phyloP scores from a whole-genome alignment of 23 red algal genomes.

The Chondrus crispus region DNA sequence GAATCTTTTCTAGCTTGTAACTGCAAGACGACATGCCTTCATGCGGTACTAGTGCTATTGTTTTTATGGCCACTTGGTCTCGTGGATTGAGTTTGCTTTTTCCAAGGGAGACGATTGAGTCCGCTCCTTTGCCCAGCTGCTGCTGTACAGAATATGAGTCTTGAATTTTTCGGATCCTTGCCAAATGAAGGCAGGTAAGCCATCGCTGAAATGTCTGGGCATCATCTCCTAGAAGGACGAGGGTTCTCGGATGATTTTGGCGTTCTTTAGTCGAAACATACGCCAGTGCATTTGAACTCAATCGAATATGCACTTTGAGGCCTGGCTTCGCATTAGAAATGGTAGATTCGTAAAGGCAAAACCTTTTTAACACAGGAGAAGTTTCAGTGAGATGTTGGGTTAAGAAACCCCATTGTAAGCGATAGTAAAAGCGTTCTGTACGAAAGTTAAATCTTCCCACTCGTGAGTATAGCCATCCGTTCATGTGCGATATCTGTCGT shows the following conservation, averaged over 20 bases:
- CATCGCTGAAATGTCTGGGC: slow-evolving; percentile 2
- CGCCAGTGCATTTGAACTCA: slow-evolving; percentile 14
- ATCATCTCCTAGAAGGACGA: slow-evolving; percentile 6
- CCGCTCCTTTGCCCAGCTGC: slow-evolving; percentile 7
- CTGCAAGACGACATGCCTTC: no score
- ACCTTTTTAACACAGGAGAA: slow-evolving; percentile 10
- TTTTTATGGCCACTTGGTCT: no score
- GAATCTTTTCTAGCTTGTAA: background rate
- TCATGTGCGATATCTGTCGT: background rate
- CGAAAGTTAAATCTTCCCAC: background rate
- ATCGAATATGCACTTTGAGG: slow-evolving; percentile 9
- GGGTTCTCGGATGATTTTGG: background rate
- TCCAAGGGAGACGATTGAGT: slow-evolving; percentile 12
- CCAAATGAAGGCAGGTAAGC: slow-evolving; percentile 27
- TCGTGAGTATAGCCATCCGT: slow-evolving; percentile 35
- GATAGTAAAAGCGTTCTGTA: slow-evolving; percentile 26
- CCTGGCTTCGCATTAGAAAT: background rate
- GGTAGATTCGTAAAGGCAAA: slow-evolving; percentile 16
- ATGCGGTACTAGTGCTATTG: no score
- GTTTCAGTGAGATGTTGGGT: slow-evolving; percentile 46
- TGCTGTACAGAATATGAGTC: slow-evolving; percentile 17
- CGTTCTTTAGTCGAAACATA: background rate
- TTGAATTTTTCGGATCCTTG: slow-evolving; percentile 28
- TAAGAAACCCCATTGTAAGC: slow-evolving; percentile 47
- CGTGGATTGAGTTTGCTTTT: background rate